Evolutionary conservation across 768 basidiomycete genomes (phyloP), one percentile per base, ranked within the genome.

Genomic region (Inosperma sp.): DNA sequence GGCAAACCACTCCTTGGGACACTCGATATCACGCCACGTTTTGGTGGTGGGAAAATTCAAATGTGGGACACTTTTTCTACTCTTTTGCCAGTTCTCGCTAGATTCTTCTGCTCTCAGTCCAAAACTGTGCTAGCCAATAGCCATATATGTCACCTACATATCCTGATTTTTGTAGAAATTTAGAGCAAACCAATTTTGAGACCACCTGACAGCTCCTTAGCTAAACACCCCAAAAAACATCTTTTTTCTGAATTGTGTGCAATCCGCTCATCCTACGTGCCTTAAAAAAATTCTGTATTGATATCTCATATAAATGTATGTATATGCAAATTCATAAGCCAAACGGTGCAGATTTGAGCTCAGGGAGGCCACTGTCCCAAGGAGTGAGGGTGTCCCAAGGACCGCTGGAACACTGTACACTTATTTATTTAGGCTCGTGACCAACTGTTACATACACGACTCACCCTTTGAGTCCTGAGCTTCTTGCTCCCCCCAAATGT

Each of bases 311-410:
- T 37, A 14, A 37, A 5, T 37, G 22, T 22, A 21, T 36, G 21
- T 36, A 4, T 36, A 7, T 17, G 4, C 14, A 17, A 36, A 17
- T 7, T 36, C 22, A 17, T 7, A 36, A 36, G 35, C 35, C n/a
- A 7, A 36, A 4, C 6, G 16, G 6, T 43, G 66, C 67, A 3
- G 16, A 36, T 36, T 36, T 36, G 35, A 36, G 35, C 2, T 3
- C 35, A 36, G 35, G 35, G n/a, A 36, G 35, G 35, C 35, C n/a
- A 36, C 35, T 36, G 35, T 36, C 35, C 35, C 9, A 36, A 36
- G 35, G 35, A 36, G 35, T 36, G 35, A 16, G 13, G 13, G n/a
- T n/a, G n/a, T n/a, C n/a, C n/a, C n/a, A n/a, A n/a, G n/a, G n/a
- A n/a, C n/a, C n/a, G n/a, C n/a, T n/a, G n/a, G n/a, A n/a, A n/a